Evolutionary conservation across 2,329 filamentous ascomycete genomes (phyloP), one percentile per base, ranked within the genome.

Genomic region (Fusarium irregulare): DNA sequence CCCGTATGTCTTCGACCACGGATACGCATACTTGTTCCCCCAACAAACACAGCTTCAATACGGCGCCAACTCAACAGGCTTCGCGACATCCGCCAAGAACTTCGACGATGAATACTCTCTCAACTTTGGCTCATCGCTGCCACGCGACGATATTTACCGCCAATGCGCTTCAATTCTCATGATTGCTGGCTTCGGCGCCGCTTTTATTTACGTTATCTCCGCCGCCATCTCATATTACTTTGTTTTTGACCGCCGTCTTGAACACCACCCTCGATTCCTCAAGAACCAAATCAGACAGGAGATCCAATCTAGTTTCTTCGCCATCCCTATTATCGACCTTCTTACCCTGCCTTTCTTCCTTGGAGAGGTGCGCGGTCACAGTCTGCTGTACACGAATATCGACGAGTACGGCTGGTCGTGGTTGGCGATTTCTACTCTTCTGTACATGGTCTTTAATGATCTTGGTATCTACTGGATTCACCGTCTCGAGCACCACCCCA

Each of bases 171-270:
- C 81, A 1, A 76, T 83, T 51, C 71, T 83, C 13, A 53, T 80
- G 67, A 68, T 83, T 55, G 81, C 80, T 23, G 78, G 80, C 66
- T 56, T 82, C 32, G 81, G 80, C 59, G 80, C 80, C 56, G 76
- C 79, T 16, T 44, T 67, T 41, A 72, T 79, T 32, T 94, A 93
- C 83, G 92, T 91, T 77, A 71, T 90, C 70, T 92, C 88, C 77
- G 89, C 91, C 25, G 85, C 88, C 40, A 81, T 93, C 16, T 93
- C 91, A 34, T 94, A 94, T 81, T 80, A 90, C 79, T 88, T 93
- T 80, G 83, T 94, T 58, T 85, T 83, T 65, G 83, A 85, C 73
- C 77, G 80, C 18, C 80, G 81, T 14, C 77, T 83, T 53, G 81
- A 83, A 73, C 73, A 84, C 67, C 83, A 85, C 71, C 83, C 83